Conservation (phyloP, 1,284 basidiomycete genomes). For the Ganoderma resinaceum region DNA sequence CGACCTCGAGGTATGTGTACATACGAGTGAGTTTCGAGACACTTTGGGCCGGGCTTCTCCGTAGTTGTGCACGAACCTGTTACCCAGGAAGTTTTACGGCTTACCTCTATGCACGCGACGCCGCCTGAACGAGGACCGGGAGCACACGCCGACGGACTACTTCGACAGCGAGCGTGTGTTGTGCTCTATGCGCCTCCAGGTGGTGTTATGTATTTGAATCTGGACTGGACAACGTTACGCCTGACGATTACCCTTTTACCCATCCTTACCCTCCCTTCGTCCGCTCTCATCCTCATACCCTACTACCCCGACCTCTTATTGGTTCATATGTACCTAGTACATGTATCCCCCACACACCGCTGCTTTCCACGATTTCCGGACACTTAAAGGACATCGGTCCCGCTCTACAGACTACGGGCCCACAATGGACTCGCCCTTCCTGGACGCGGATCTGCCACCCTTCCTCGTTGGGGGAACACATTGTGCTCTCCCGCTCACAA, state of each 20-base stretch:
- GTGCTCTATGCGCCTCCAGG: not conserved
- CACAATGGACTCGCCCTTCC: not conserved
- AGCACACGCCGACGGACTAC: not conserved
- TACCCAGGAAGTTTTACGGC: not conserved
- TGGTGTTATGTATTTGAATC: not conserved
- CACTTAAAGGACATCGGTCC: not conserved
- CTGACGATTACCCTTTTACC: not conserved
- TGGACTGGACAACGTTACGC: not conserved
- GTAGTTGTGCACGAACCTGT: not conserved
- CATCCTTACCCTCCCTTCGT: not conserved
- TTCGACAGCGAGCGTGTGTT: not conserved
- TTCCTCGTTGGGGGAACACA: too few relatives aligned
- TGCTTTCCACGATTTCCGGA: not conserved
- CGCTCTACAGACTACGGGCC: not conserved
- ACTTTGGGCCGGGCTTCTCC: not conserved
- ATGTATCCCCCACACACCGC: not conserved
- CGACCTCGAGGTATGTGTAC: not conserved
- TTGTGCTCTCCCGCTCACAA: not conserved
- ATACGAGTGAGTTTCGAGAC: too few relatives aligned
- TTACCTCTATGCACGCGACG: not conserved
- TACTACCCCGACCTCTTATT: not conserved
- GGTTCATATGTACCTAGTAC: constrained; percentile 4
- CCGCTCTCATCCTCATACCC: not conserved
- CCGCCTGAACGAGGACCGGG: not conserved
- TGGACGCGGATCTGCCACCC: too few relatives aligned